These are phyloP conservation scores for Erigeron canadensis DNA, from an alignment of 129 eudicot genomes.

Conservation along the genomic window DNA sequence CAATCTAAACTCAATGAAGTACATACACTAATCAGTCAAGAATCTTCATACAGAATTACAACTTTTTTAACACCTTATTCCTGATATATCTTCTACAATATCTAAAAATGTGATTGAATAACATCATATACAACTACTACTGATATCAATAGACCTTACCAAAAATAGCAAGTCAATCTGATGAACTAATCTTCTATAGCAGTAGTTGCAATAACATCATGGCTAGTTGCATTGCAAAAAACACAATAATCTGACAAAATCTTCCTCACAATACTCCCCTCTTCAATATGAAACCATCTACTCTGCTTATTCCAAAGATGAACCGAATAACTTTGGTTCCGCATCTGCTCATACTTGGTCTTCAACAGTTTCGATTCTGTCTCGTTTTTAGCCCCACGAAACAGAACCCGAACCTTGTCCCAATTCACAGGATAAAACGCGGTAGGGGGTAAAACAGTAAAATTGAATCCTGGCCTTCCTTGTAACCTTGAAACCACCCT, in stretches of 20 bases:
- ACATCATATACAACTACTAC: too few relatives aligned
- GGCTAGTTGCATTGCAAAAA: constrained; percentile 49
- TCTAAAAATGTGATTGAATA: constrained; percentile 8
- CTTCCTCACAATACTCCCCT: constrained; percentile 69
- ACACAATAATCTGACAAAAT: constrained; percentile 55
- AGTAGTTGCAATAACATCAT: constrained; percentile 2
- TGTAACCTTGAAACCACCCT: constrained; percentile 70
- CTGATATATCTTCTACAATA: not conserved
- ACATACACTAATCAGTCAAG: not conserved
- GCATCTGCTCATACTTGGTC: constrained; percentile 54
- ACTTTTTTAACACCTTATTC: not conserved
- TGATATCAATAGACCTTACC: not conserved
- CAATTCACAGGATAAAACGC: constrained; percentile 92
- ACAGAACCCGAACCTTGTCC: constrained; percentile 57
- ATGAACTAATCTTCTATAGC: constrained; percentile 21
- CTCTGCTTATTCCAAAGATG: constrained; percentile 97
- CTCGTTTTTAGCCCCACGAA: constrained; percentile 49
- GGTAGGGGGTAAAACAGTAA: constrained; percentile 60
- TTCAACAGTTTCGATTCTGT: constrained; percentile 49
- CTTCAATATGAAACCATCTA: constrained; percentile 48
- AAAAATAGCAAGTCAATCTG: not conserved
- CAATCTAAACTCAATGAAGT: not conserved
- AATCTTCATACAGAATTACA: constrained; percentile 1
- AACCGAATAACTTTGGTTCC: constrained; percentile 53
- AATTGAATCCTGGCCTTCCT: constrained; percentile 53